Evolutionary conservation across 371 early-diverging fungal species (phyloP), one percentile per base, ranked within the genome.

Genomic region (Circinella minor): DNA sequence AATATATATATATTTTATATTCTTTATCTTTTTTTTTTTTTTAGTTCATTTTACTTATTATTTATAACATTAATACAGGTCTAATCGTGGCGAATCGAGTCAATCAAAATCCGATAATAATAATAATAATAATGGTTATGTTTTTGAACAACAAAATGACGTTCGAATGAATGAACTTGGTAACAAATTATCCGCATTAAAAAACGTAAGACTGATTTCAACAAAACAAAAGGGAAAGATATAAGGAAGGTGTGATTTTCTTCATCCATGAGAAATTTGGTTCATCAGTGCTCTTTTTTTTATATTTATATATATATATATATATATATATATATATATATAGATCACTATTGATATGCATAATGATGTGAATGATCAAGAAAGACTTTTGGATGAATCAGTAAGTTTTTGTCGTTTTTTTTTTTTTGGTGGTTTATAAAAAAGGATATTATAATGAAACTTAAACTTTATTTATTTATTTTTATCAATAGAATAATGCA

Each of bases 91-190:
- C 3, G 63, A 63, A 3, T 63, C 67, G 36, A 67, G 60, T 43
- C 67, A 48, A 59, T 37, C 61, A 34, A 34, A 37, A 47, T 48
- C 48, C 15, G 70, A 69, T 27, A 73, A 72, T 9, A 74, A 75
- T 54, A 74, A 75, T 54, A 74, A 27, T 27, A 27, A 27, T 27
- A 27, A 77, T 51, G 71, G 76, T 55, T 78, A 71, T 65, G 71
- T 83, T 8, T 80, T 76, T 69, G 83, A 83, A 63, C 83, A 83
- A 55, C 83, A 83, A 60, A 83, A 83, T 34, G 83, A 83, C 73
- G 74, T 77, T 2, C 77, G 83, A 27, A 74, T 83, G 76, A 66
- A 83, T 36, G 83, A 83, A 36, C 74, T 83, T 11, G 77, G 79
- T 43, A 76, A 76, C 34, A 83, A 83, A 63, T 64, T 80, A 17